Evolutionary conservation across 140 eudicot species (phyloP), one percentile per base, ranked within the genome.

Genomic region (Bidens hawaiensis): DNA sequence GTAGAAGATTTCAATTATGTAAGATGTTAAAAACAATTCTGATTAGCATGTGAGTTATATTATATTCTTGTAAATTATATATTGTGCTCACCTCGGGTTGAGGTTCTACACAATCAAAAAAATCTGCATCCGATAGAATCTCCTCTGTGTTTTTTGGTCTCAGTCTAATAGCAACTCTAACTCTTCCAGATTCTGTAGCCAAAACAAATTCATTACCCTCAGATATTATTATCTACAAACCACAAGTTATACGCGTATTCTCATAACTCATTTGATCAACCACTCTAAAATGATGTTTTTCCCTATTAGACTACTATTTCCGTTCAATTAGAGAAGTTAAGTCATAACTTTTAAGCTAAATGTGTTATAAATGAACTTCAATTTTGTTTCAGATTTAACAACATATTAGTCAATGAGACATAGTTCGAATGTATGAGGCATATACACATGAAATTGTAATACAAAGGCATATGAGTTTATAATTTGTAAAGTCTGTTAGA

Each of bases 101-200:
- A 67, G 77, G 74, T 70, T 93, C 96, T 24, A 93, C 88, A 48
- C 94, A 93, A 40, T 93, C 95, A 23, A 80, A 65, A 79, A 75
- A 80, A 79, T 93, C 99, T 43, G 85, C 87, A 68, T 88, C 95
- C 14, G 87, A 76, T 18, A 75, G 47, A 42, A 78, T 80, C 46
- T 91, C 99, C 78, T 85, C 89, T 19, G 85, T 73, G 73, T 84
- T 88, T 81, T 78, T 83, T 19, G 99, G 99, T 31, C 99, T 83
- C 21, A 93, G 76, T 68, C 99, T 85, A 30, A 93, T 82, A 46
- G 99, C 89, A 81, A 93, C 99, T 75, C 99, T 83, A 40, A 93
- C 99, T 74, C 99, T 93, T 57, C 88, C 96, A 56, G 89, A 61
- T 68, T 93, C 99, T 93, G 85, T 66, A 48, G 73, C 48, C 64